Conservation (phyloP, 192 early-diverging fungal species). For the Irineochytrium annulatum region DNA sequence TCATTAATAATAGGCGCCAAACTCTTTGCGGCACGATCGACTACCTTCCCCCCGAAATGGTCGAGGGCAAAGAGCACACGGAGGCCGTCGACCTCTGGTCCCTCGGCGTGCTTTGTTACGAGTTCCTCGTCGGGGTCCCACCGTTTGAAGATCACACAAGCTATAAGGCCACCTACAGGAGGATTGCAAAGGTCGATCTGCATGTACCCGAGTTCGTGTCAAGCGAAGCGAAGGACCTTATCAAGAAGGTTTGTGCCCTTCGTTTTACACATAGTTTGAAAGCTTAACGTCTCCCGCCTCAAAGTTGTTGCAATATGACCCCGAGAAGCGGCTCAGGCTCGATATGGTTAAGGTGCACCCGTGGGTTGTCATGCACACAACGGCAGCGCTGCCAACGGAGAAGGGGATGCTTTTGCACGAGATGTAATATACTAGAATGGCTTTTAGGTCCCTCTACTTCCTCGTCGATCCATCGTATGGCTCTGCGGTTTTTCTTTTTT, state of each 20-base stretch:
- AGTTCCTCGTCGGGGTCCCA: constrained; percentile 87
- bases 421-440: too few relatives aligned
- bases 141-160: constrained; percentile 78
- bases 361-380: constrained; percentile 52
- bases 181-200: constrained; percentile 81
- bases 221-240: constrained; percentile 78
- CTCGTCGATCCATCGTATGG: too few relatives aligned
- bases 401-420: too few relatives aligned
- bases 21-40: constrained; percentile 95
- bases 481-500: too few relatives aligned
- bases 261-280: not conserved
- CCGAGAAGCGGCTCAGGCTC: constrained; percentile 66
- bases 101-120: constrained; percentile 87
- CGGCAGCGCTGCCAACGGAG: too few relatives aligned
- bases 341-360: constrained; percentile 77
- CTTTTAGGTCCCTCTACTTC: too few relatives aligned
- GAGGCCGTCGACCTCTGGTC: constrained; percentile 88
- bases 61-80: constrained; percentile 77
- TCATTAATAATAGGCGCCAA: constrained; percentile 51
- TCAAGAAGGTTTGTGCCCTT: constrained; percentile 57
- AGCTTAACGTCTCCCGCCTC: not conserved
- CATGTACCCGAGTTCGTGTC: constrained; percentile 76
- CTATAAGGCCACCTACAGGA: constrained; percentile 68
- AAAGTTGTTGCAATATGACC: constrained; percentile 70
- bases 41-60: constrained; percentile 95